Evolutionary conservation across 2,329 filamentous ascomycete species (phyloP).

Genomic region (Bimuria novae-zelandiae): DNA sequence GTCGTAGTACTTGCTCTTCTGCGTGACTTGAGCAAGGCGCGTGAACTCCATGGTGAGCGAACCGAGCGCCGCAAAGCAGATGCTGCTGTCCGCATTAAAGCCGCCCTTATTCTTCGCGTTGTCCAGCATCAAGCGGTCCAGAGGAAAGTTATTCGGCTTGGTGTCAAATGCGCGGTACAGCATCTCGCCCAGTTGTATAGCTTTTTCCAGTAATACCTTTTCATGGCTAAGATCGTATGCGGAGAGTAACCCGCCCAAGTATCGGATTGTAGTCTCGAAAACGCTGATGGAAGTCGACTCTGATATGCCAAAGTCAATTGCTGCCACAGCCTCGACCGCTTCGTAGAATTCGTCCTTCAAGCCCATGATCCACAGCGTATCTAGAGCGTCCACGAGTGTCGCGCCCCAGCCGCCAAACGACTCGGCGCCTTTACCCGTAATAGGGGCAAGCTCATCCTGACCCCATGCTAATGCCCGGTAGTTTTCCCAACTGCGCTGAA

Average conservation of each 20-base stretch:
- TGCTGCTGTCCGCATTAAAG: constrained; percentile 45
- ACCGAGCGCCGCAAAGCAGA: constrained; percentile 54
- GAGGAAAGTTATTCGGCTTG: constrained; percentile 46
- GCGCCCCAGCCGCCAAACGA: constrained; percentile 56
- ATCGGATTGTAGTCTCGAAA: constrained; percentile 57
- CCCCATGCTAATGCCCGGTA: constrained; percentile 53
- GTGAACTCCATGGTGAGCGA: constrained; percentile 50
- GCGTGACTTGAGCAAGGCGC: constrained; percentile 43
- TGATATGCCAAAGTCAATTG: constrained; percentile 51
- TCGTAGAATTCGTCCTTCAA: constrained; percentile 54
- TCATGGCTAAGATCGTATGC: constrained; percentile 46
- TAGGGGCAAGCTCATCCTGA: constrained; percentile 52
- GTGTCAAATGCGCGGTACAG: constrained; percentile 56
- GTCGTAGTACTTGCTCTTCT: constrained; percentile 44
- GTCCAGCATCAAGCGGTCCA: constrained; percentile 49
- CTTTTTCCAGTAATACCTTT: constrained; percentile 43
- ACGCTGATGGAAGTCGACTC: constrained; percentile 51
- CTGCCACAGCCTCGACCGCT: constrained; percentile 50
- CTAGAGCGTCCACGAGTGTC: constrained; percentile 52
- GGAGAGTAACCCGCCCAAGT: constrained; percentile 43
- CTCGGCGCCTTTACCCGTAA: constrained; percentile 45
- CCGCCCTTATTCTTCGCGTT: constrained; percentile 33
- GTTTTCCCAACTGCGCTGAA: constrained; percentile 49
- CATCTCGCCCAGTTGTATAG: constrained; percentile 48
- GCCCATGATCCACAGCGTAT: constrained; percentile 56